These are phyloP conservation scores for Cotoneaster glaucophyllus DNA, from an alignment of 306 rosid species.

Conservation along the genomic window DNA sequence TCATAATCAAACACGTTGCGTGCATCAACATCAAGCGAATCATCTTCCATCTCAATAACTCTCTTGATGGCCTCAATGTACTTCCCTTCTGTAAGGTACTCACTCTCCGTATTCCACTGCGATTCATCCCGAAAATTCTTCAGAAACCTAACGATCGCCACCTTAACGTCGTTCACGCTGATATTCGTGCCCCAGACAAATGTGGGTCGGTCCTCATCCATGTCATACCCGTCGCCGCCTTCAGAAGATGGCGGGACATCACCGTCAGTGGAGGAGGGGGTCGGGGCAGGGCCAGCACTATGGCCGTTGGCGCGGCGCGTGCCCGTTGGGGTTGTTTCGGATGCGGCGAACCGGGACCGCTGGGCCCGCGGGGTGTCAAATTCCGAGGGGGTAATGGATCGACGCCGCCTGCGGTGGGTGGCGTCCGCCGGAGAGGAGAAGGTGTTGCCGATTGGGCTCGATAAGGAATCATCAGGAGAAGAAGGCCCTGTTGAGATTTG, in stretches of 20 bases:
- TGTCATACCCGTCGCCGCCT: slow-evolving; percentile 69
- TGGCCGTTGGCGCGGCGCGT: slow-evolving; percentile 26
- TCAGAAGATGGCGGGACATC: slow-evolving; percentile 66
- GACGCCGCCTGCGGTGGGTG: slow-evolving; percentile 32
- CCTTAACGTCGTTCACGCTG: slow-evolving; percentile 89
- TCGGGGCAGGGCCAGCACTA: slow-evolving; percentile 28
- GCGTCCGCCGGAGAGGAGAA: slow-evolving; percentile 56
- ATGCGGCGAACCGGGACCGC: slow-evolving; percentile 54
- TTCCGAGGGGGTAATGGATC: slow-evolving; percentile 55
- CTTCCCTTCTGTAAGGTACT: slow-evolving; percentile 64
- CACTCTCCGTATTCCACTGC: slow-evolving; percentile 41
- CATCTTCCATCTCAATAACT: slow-evolving; percentile 74
- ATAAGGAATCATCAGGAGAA: slow-evolving; percentile 70
- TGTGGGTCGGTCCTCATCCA: slow-evolving; percentile 78
- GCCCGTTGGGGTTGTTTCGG: slow-evolving; percentile 64
- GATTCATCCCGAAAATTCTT: slow-evolving; percentile 58
- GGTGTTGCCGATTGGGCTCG: slow-evolving; percentile 86
- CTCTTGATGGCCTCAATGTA: slow-evolving; percentile 58
- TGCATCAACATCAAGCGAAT: slow-evolving; percentile 74
- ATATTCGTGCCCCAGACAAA: slow-evolving; percentile 92
- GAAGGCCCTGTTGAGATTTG: slow-evolving; percentile 52
- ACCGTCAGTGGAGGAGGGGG: slow-evolving; percentile 65
- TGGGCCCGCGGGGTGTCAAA: slow-evolving; percentile 52
- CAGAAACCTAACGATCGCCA: slow-evolving; percentile 68
- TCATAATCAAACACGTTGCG: slow-evolving; percentile 81